These are phyloP conservation scores for Arachis hypogaea DNA, from an alignment of 306 rosid species.

Conservation along the genomic window DNA sequence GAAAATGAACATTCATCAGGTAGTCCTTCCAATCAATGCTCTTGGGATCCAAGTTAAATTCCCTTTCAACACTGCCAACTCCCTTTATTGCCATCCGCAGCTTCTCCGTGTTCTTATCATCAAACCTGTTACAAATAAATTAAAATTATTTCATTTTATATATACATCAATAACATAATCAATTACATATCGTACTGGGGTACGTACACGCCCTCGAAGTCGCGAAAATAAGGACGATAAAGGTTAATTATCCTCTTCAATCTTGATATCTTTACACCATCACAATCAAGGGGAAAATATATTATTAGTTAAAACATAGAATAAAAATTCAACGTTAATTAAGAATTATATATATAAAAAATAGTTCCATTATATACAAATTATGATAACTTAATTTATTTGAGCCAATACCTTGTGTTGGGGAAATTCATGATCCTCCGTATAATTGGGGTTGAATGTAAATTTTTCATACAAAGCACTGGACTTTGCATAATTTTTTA, in stretches of 20 bases:
- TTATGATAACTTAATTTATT: background rate
- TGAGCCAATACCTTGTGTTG: conserved; percentile 11
- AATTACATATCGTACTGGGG: background rate
- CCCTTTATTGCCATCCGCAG: conserved; percentile 24
- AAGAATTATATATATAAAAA: background rate
- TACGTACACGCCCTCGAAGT: conserved; percentile 44
- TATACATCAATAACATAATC: too few species aligned
- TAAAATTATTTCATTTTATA: background rate
- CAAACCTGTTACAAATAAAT: conserved; percentile 38
- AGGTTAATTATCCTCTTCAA: conserved; percentile 23
- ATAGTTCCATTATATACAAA: background rate
- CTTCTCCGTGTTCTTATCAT: conserved; percentile 47
- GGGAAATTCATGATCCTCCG: background rate
- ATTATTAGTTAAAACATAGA: background rate
- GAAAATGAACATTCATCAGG: conserved; percentile 43
- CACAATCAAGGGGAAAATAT: background rate
- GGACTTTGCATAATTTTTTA: conserved; percentile 21
- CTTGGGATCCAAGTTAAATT: conserved; percentile 44
- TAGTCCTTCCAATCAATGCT: conserved; percentile 50
- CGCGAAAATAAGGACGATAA: conserved; percentile 20
- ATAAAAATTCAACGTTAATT: background rate
- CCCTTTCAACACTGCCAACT: background rate
- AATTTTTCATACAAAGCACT: background rate
- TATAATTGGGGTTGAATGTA: background rate
- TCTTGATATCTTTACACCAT: conserved; percentile 32